A percentile compares a stretch with the other conserved stretches of the same genome.
Conservation (phyloP, 768 basidiomycete genomes). For the Termitomyces sp. region DNA sequence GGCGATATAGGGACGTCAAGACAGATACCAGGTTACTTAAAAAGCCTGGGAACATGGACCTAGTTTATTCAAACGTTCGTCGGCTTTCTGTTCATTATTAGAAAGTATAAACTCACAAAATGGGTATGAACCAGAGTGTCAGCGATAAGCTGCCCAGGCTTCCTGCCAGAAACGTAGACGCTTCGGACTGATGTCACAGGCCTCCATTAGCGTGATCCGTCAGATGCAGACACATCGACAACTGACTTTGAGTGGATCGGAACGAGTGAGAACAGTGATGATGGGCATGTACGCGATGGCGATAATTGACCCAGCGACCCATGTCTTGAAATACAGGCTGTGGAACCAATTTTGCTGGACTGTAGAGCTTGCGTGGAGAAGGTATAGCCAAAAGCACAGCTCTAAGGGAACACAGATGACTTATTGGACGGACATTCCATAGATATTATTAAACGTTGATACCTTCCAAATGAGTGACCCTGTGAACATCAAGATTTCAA, state of each 20-base stretch:
- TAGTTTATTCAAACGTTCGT: constrained; percentile 32
- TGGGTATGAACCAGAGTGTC: constrained; percentile 70
- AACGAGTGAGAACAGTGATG: constrained; percentile 58
- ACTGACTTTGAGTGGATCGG: constrained; percentile 53
- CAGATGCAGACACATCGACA: background rate
- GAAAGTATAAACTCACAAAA: constrained; percentile 43
- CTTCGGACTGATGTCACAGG: constrained; percentile 49
- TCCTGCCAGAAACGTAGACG: constrained; percentile 64
- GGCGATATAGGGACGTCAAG: background rate
- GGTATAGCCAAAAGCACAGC: constrained; percentile 84
- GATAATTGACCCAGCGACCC: constrained; percentile 58
- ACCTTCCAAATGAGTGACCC: constrained; percentile 82
- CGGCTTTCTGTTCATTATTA: constrained; percentile 3
- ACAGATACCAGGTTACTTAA: constrained; percentile 53
- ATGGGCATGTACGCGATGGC: constrained; percentile 67
- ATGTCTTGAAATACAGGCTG: constrained; percentile 68
- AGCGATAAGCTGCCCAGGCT: constrained; percentile 62
- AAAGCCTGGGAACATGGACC: constrained; percentile 67
- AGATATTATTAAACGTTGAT: constrained; percentile 1
- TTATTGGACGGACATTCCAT: background rate
- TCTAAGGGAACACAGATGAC: constrained; percentile 35
- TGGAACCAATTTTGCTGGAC: constrained; percentile 73
- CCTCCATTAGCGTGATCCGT: constrained; percentile 1
- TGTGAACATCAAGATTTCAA: constrained; percentile 18
- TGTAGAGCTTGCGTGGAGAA: constrained; percentile 56